Base-by-base conservation (phyloP, 768 basidiomycete species). In the Auriculariales sp. region DNA sequence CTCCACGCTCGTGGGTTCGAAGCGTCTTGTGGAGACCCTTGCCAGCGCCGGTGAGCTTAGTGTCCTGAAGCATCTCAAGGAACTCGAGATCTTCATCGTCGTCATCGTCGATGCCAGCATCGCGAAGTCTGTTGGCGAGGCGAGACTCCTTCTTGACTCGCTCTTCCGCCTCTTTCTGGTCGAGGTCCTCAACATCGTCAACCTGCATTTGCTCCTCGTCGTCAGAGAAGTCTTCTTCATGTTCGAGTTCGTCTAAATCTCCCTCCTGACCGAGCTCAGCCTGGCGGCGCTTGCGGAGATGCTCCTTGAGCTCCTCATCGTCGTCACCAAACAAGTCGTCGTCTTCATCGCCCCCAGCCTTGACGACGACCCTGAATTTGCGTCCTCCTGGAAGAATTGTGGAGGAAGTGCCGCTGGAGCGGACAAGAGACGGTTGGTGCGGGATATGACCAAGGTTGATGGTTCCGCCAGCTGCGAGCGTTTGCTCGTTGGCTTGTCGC, bases 1-100 rank as follows among this genome's bases (percentile, higher is more conserved):
- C 81, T 49, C 83, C 83, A 61, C 89, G 87, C 64, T 93, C 92
- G 51, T 80, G 71, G 59, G 79, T 85, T 53, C 75, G 81, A 59
- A 97, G 78, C 17, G 92, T 72, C 65, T 92, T 93, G 66, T 88
- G 83, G 69, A 92, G 79, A 3, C 75, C 77, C 64, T 83, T 84
- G 14, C 77, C 82, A 30, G 87, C 82, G 53, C 78, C 81, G 36
- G 77, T 79, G 32, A 77, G 56, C 42, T 44, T 25, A 3, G 22
- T 44, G n/a, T n/a, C n/a, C 54, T 76, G 68, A 15, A 62, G 64
- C 47, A 72, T 68, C 19, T 70, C 63, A 4, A 44, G 22, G 22
- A 53, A 53, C 29, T 81, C 83, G 27, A 83, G 82, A 35, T 75
- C 74, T 9, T 59, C 65, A 27, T 89, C 86, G 4, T 87, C 84